phyloP scores from a whole-genome alignment of 148 eudicot genomes.

The Euryodendron excelsum region DNA sequence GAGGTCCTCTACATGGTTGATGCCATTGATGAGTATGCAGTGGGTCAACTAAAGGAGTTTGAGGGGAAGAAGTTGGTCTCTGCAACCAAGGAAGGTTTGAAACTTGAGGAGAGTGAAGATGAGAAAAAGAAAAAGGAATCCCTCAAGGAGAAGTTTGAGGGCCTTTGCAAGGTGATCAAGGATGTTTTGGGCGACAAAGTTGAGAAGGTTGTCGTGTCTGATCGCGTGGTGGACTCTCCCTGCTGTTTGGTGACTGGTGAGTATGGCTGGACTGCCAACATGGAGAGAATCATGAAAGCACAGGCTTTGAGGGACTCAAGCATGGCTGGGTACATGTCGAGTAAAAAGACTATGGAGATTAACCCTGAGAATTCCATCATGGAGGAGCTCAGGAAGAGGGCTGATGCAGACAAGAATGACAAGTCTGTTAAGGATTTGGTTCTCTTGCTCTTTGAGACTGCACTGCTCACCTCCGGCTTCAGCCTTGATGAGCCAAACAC shows the following conservation, averaged over 20 bases:
- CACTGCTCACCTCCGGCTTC: slow-evolving; percentile 74
- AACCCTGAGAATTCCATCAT: slow-evolving; percentile 82
- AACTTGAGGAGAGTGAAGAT: slow-evolving; percentile 71
- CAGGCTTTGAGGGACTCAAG: slow-evolving; percentile 81
- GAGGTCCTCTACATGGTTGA: slow-evolving; percentile 84
- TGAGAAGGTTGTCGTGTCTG: slow-evolving; percentile 77
- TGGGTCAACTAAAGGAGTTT: slow-evolving; percentile 81
- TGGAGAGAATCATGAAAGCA: slow-evolving; percentile 86
- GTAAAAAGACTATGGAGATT: slow-evolving; percentile 90
- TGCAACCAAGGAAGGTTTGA: slow-evolving; percentile 82
- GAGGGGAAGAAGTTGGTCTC: slow-evolving; percentile 81
- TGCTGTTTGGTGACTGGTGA: slow-evolving; percentile 86
- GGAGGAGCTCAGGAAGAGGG: slow-evolving; percentile 89
- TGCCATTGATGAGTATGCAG: slow-evolving; percentile 82
- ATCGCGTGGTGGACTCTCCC: slow-evolving; percentile 82
- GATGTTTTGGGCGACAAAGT: slow-evolving; percentile 73
- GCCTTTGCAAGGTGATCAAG: slow-evolving; percentile 84
- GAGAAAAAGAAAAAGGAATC: slow-evolving; percentile 68
- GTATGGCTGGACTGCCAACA: slow-evolving; percentile 88
- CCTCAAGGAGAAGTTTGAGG: slow-evolving; percentile 65
- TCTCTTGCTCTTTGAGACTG: slow-evolving; percentile 65
- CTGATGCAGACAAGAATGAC: slow-evolving; percentile 87
- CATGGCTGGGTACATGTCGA: slow-evolving; percentile 86
- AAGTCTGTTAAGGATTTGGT: slow-evolving; percentile 85
- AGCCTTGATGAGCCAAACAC: slow-evolving; percentile 87